phyloP scores from a whole-genome alignment of 768 basidiomycete species.

The Russula virescens region DNA sequence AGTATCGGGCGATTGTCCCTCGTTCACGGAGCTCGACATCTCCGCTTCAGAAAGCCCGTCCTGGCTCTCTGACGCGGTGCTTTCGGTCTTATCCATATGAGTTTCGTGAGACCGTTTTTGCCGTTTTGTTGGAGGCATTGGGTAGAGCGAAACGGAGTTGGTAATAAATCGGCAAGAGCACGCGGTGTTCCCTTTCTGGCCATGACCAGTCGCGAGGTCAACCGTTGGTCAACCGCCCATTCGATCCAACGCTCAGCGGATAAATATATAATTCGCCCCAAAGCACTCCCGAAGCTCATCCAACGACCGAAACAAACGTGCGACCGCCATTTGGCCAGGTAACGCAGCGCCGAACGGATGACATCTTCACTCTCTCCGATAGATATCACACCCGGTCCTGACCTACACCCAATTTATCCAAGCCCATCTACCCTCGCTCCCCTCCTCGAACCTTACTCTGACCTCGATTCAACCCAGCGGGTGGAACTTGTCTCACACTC shows the following conservation, averaged over 20 bases:
- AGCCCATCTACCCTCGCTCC: slow-evolving; percentile 54
- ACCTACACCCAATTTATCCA: slow-evolving; percentile 75
- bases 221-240: slow-evolving; percentile 4
- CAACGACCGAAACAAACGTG: not conserved
- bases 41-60: slow-evolving; percentile 23
- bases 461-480: slow-evolving; percentile 63
- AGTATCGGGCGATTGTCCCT: slow-evolving; percentile 38
- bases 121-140: slow-evolving; percentile 52
- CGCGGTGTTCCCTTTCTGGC: slow-evolving; percentile 8
- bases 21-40: slow-evolving; percentile 24
- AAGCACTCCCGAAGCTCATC: not conserved
- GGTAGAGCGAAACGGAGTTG: not conserved
- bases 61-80: slow-evolving; percentile 20
- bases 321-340: not conserved
- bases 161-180: slow-evolving; percentile 7
- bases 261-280: not conserved
- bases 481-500: slow-evolving; percentile 67
- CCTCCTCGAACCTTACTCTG: slow-evolving; percentile 61
- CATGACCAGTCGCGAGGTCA: slow-evolving; percentile 6
- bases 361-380: slow-evolving; percentile 33
- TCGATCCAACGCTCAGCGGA: not conserved
- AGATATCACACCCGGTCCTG: slow-evolving; percentile 69
- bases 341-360: slow-evolving; percentile 27
- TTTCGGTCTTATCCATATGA: slow-evolving; percentile 4
- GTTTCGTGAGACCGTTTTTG: slow-evolving; percentile 37